Conservation (phyloP, 73 alveolate species). For the Paramecium sexaurelia region DNA sequence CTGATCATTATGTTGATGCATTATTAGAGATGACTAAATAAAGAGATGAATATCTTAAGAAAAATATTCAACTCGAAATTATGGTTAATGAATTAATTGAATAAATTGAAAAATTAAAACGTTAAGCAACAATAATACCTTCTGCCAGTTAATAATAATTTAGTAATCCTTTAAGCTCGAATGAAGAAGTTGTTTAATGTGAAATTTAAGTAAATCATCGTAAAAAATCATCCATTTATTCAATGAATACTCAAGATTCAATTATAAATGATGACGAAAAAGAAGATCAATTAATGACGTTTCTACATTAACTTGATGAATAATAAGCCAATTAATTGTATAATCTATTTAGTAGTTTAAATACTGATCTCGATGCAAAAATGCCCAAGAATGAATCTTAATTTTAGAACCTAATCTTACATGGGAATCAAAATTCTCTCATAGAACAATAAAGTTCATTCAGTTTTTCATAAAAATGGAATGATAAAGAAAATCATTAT, state of each 20-base stretch:
- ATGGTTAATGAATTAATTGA: background rate
- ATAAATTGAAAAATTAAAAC: slow-evolving; percentile 10
- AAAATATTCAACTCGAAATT: background rate
- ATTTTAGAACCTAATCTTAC: background rate
- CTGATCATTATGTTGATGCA: slow-evolving; percentile 48
- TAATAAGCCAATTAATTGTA: slow-evolving; percentile 11
- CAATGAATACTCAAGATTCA: slow-evolving; percentile 24
- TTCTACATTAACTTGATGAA: slow-evolving; percentile 2
- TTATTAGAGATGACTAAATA: background rate
- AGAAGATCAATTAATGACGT: background rate
- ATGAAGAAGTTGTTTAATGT: background rate
- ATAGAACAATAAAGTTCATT: background rate
- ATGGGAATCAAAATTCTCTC: background rate
- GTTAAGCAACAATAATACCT: background rate
- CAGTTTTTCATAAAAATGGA: background rate
- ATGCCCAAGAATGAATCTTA: background rate
- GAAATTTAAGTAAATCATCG: background rate
- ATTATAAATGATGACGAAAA: background rate
- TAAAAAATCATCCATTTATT: background rate
- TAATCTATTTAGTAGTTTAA: background rate
- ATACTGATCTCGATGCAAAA: background rate
- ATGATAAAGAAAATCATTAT: background rate
- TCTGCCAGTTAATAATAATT: slow-evolving; percentile 14
- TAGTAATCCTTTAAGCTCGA: background rate
- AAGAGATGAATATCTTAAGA: background rate